These are phyloP conservation scores for Rosellinia necatrix DNA, from an alignment of 2,329 filamentous ascomycete genomes.

Conservation along the genomic window DNA sequence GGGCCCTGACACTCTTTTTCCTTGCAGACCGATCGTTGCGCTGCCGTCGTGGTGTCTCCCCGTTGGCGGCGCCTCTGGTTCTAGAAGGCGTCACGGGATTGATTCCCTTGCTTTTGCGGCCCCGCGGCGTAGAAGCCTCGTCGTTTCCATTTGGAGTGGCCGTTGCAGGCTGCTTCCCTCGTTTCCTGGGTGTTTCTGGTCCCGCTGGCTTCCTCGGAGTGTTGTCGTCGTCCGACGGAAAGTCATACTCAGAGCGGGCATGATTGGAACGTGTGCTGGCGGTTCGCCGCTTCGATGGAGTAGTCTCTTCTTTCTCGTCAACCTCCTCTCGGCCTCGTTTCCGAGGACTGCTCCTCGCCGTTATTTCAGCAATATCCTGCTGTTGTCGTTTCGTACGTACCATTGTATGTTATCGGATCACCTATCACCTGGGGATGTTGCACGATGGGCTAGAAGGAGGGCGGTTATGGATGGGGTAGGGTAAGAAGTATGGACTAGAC, in stretches of 20 bases:
- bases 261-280: slow-evolving; percentile 12
- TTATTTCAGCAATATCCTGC: slow-evolving; percentile 22
- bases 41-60: slow-evolving; percentile 65
- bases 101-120: slow-evolving; percentile 28
- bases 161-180: slow-evolving; percentile 14
- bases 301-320: slow-evolving; percentile 24
- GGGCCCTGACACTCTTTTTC: slow-evolving; percentile 77
- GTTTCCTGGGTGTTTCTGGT: slow-evolving; percentile 33
- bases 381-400: slow-evolving; percentile 34
- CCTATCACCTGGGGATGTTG: neutral
- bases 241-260: slow-evolving; percentile 33
- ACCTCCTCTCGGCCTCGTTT: slow-evolving; percentile 32
- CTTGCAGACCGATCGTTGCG: slow-evolving; percentile 83
- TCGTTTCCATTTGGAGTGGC: slow-evolving; percentile 19
- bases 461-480: no score
- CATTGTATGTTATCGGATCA: slow-evolving; percentile 26
- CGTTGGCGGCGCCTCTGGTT: slow-evolving; percentile 35
- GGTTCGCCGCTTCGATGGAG: slow-evolving; percentile 29
- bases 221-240: slow-evolving; percentile 39
- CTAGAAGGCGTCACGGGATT: slow-evolving; percentile 34
- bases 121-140: slow-evolving; percentile 29
- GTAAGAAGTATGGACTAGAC: no score
- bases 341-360: slow-evolving; percentile 23
- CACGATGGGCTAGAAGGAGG: neutral
- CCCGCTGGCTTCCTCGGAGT: neutral